Evolutionary conservation across 306 rosid genomes (phyloP).

Genomic region (Corylus americana): DNA sequence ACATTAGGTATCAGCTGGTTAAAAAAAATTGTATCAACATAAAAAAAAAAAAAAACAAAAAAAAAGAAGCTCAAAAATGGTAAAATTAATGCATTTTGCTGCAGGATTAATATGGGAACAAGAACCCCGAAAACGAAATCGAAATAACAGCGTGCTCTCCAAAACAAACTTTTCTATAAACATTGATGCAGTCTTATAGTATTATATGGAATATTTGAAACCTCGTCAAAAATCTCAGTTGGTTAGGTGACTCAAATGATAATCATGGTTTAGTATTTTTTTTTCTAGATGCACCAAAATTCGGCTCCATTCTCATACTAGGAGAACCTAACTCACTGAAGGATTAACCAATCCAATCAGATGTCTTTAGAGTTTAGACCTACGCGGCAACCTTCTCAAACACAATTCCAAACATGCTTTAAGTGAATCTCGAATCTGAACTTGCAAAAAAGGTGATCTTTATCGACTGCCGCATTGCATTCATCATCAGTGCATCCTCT

Average conservation of each 20-base stretch:
- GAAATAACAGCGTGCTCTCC: not conserved
- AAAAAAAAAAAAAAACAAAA: not conserved
- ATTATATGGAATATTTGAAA: not conserved
- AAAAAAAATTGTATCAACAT: constrained; percentile 8
- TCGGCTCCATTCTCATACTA: not conserved
- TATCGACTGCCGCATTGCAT: too few species aligned
- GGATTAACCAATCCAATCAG: not conserved
- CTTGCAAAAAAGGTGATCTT: too few species aligned
- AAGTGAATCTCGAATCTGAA: too few species aligned
- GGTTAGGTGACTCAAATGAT: not conserved
- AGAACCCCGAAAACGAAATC: not conserved
- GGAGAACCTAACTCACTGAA: not conserved
- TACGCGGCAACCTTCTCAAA: not conserved
- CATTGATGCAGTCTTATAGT: not conserved
- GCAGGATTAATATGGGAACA: not conserved
- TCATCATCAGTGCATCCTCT: too few species aligned
- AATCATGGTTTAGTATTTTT: not conserved
- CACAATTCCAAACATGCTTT: too few species aligned
- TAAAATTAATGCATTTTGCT: not conserved
- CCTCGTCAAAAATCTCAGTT: not conserved
- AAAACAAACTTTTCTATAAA: too few species aligned
- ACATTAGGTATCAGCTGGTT: constrained; percentile 71
- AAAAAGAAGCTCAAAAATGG: not conserved
- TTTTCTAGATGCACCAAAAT: not conserved
- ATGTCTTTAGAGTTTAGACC: not conserved